Evolutionary conservation across 2,329 filamentous ascomycete species (phyloP).

Genomic region (Zymoseptoria ardabiliae): DNA sequence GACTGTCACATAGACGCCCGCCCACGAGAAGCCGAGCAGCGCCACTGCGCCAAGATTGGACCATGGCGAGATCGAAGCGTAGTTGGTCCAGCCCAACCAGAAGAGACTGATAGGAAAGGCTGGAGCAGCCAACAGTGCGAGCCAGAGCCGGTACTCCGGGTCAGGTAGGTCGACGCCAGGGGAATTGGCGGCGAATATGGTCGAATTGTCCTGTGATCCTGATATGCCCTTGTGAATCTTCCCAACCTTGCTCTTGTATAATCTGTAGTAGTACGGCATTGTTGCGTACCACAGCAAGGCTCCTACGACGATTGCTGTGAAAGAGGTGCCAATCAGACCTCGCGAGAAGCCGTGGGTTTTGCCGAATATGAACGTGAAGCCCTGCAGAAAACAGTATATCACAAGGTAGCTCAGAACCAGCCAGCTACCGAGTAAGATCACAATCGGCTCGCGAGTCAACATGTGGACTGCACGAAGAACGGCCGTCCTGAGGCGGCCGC

Average conservation of each 20-base stretch:
- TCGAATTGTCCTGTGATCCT: slow-evolving; percentile 2
- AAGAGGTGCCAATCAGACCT: slow-evolving; percentile 39
- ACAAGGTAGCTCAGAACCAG: slow-evolving; percentile 47
- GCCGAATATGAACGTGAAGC: slow-evolving; percentile 44
- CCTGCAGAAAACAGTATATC: slow-evolving; percentile 48
- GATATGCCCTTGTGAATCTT: slow-evolving; percentile 14
- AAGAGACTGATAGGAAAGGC: slow-evolving; percentile 43
- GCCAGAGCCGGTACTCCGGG: slow-evolving; percentile 37
- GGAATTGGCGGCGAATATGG: slow-evolving; percentile 8
- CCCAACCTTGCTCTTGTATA: slow-evolving; percentile 19
- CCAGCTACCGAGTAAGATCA: slow-evolving; percentile 43
- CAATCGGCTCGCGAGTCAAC: slow-evolving; percentile 34
- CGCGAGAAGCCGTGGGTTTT: slow-evolving; percentile 35
- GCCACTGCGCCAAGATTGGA: slow-evolving; percentile 38
- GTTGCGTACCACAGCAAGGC: slow-evolving; percentile 20
- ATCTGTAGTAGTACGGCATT: slow-evolving; percentile 11
- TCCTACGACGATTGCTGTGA: slow-evolving; percentile 37
- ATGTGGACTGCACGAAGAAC: slow-evolving; percentile 18
- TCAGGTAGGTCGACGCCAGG: slow-evolving; percentile 14
- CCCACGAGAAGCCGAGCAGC: slow-evolving; percentile 42
- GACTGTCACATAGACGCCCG: slow-evolving; percentile 37
- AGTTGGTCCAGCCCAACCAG: slow-evolving; percentile 46
- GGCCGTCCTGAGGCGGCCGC: slow-evolving; percentile 11
- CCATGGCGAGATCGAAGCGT: slow-evolving; percentile 37
- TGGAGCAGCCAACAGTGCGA: slow-evolving; percentile 38